These are phyloP conservation scores for Alternaria sp. DNA, from an alignment of 2,329 filamentous ascomycete genomes.

Conservation along the genomic window DNA sequence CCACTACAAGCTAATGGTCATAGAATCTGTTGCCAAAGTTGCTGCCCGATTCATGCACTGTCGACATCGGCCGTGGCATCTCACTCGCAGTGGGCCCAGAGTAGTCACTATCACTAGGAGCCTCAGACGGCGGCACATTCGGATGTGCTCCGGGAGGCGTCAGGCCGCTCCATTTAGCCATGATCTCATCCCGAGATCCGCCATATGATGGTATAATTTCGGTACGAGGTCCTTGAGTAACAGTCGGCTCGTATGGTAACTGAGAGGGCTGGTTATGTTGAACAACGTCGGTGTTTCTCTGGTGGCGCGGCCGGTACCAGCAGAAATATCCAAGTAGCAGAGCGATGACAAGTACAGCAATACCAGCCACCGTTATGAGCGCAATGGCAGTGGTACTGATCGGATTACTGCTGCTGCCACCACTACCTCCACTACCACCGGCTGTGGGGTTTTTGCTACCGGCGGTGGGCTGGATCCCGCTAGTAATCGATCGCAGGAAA, in stretches of 20 bases:
- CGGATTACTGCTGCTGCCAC: background rate
- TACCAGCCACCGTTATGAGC: background rate
- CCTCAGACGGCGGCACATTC: background rate
- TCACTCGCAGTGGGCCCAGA: background rate
- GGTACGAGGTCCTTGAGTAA: background rate
- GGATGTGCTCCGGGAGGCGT: background rate
- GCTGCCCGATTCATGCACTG: background rate
- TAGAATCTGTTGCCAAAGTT: background rate
- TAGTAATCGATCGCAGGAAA: background rate
- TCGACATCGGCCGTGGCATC: background rate
- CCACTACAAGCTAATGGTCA: background rate
- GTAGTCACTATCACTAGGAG: background rate
- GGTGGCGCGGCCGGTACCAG: background rate
- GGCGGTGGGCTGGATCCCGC: background rate
- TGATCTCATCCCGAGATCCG: background rate
- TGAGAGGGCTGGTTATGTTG: background rate
- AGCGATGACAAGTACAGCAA: background rate
- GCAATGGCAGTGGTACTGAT: conserved; percentile 4
- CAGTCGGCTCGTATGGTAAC: background rate
- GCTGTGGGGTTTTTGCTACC: background rate
- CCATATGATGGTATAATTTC: background rate
- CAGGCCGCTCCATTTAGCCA: background rate
- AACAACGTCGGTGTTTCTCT: background rate
- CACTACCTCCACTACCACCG: background rate
- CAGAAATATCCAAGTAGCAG: background rate